Conservation (phyloP, 352 stramenopile genomes). For the Pythium monospermum region DNA sequence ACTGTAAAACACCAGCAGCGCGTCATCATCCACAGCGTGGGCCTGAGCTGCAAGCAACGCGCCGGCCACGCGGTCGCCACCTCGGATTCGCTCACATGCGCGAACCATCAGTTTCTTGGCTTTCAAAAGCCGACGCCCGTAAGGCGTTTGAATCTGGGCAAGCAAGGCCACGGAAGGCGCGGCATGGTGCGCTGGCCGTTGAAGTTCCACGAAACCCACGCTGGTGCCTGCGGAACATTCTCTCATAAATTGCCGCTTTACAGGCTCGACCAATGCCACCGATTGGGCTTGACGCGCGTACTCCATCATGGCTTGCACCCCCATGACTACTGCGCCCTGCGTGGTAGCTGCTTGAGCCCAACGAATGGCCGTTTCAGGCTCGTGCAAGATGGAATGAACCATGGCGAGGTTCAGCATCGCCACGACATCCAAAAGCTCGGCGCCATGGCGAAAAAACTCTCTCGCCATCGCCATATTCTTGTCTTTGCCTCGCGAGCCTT, state of each 20-base stretch:
- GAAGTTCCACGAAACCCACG: neutral
- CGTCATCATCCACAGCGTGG: neutral
- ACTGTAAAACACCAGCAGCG: neutral
- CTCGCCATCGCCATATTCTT: neutral
- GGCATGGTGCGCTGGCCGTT: neutral
- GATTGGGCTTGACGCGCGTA: neutral
- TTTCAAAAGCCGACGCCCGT: neutral
- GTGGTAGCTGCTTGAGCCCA: no score
- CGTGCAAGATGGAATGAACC: neutral
- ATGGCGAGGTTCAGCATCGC: neutral
- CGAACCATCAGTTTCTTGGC: conserved; percentile 3
- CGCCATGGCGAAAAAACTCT: neutral
- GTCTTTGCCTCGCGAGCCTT: neutral
- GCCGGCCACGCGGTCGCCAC: neutral
- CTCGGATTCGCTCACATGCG: neutral
- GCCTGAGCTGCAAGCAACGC: neutral
- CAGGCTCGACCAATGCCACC: neutral
- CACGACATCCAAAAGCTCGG: neutral
- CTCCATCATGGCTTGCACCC: neutral
- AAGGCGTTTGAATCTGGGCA: neutral
- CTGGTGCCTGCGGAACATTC: neutral
- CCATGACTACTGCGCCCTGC: no score
- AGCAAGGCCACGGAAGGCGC: neutral
- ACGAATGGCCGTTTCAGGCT: neutral
- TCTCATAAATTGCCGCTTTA: neutral